Evolutionary conservation across 805 yeast genomes (phyloP).

Genomic region (Candida maris): DNA sequence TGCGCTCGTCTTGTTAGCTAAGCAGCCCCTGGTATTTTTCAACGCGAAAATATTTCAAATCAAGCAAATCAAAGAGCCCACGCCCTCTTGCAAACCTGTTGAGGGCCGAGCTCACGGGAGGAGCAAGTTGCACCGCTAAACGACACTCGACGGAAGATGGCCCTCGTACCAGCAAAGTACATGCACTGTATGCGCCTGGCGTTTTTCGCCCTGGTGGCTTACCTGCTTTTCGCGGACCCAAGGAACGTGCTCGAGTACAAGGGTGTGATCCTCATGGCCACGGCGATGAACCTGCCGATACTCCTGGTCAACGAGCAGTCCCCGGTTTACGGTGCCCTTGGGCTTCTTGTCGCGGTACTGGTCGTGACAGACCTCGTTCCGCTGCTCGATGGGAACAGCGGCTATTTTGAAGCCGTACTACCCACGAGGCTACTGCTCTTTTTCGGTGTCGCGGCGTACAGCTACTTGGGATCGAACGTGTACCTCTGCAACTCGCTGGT

Average conservation of each 20-base stretch:
- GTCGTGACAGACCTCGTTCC: slow-evolving; percentile 58
- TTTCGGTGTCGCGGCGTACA: slow-evolving; percentile 47
- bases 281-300: slow-evolving; percentile 33
- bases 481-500: slow-evolving; percentile 59
- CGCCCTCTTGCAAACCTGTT: too few relatives aligned
- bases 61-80: too few relatives aligned
- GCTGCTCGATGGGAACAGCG: slow-evolving; percentile 39
- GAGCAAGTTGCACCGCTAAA: too few relatives aligned
- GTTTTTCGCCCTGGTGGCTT: slow-evolving; percentile 21
- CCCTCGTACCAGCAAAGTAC: slow-evolving; percentile 25
- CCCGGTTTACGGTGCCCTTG: slow-evolving; percentile 43
- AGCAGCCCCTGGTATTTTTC: too few relatives aligned
- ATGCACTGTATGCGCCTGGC: slow-evolving; percentile 21
- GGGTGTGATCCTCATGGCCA: slow-evolving; percentile 26
- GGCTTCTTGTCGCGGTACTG: slow-evolving; percentile 41
- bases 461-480: slow-evolving; percentile 44
- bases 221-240: slow-evolving; percentile 23
- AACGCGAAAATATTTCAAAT: too few relatives aligned
- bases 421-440: slow-evolving; percentile 52
- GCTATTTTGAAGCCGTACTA: slow-evolving; percentile 56
- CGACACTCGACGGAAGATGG: too few relatives aligned
- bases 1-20: too few relatives aligned
- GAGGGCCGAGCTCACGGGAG: too few relatives aligned
- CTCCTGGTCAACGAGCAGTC: slow-evolving; percentile 30
- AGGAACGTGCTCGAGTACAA: slow-evolving; percentile 26